Evolutionary conservation across 305 asterid species (phyloP).

Genomic region (Vinca major): DNA sequence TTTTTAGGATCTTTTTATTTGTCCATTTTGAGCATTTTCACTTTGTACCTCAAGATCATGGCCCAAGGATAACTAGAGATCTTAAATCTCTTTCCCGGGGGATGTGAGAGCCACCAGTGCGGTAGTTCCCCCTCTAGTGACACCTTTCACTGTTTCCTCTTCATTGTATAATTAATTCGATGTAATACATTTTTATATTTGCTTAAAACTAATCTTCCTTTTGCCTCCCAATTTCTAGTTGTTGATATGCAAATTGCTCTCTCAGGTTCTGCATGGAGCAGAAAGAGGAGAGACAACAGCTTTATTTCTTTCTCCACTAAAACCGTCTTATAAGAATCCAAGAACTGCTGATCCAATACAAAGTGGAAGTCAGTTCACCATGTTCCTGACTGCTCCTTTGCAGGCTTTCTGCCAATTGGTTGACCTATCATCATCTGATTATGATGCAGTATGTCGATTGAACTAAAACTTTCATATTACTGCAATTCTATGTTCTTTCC

Average conservation of each 20-base stretch:
- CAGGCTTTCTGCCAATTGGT: slow-evolving; percentile 85
- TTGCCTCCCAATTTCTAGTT: slow-evolving; percentile 8
- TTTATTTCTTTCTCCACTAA: slow-evolving; percentile 76
- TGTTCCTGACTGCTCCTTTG: slow-evolving; percentile 82
- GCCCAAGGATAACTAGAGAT: too few species aligned
- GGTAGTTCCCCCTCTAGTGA: neutral
- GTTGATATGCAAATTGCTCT: slow-evolving; percentile 23
- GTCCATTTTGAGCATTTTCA: neutral
- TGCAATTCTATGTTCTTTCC: neutral
- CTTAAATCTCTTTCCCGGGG: too few species aligned
- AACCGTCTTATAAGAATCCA: slow-evolving; percentile 59
- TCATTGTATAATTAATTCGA: neutral
- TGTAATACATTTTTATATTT: slow-evolving; percentile 1
- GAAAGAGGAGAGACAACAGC: slow-evolving; percentile 88
- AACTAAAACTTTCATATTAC: slow-evolving; percentile 11
- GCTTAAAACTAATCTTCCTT: neutral
- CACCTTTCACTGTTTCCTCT: neutral
- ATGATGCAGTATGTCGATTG: slow-evolving; percentile 44
- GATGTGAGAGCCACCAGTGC: neutral
- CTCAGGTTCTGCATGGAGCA: slow-evolving; percentile 83
- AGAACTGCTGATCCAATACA: slow-evolving; percentile 37
- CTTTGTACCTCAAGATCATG: neutral
- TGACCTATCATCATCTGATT: slow-evolving; percentile 40
- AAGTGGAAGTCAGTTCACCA: slow-evolving; percentile 86
- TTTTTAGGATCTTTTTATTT: too few species aligned